Conservation (phyloP, 2,329 filamentous ascomycete genomes). For the Karstenula rhodostoma region DNA sequence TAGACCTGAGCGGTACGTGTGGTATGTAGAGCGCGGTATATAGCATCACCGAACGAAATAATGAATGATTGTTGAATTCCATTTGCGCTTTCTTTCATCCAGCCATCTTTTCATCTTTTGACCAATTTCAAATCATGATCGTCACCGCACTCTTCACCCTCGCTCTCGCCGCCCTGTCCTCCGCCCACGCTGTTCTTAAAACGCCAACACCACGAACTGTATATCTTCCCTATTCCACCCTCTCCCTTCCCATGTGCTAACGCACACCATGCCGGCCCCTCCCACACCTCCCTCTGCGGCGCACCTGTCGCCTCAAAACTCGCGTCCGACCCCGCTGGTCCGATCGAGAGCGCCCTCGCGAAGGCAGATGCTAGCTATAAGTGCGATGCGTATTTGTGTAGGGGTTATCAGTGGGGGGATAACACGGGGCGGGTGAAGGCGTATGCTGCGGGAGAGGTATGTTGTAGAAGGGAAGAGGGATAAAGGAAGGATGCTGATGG, state of each 20-base stretch:
- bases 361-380: constrained; percentile 19
- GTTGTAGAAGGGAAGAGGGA: too few species aligned
- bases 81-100: neutral
- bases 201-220: constrained; percentile 5
- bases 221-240: too few species aligned
- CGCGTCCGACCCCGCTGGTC: constrained; percentile 2
- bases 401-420: constrained; percentile 63
- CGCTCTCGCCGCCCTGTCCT: neutral
- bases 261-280: constrained; percentile 5
- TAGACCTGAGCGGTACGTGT: neutral
- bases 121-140: neutral
- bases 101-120: neutral
- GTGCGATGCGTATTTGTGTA: constrained; percentile 61
- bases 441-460: constrained; percentile 54
- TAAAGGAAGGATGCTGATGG: too few species aligned
- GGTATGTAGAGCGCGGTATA: neutral
- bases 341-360: constrained; percentile 10
- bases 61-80: neutral
- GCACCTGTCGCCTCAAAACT: neutral
- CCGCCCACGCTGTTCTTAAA: constrained; percentile 4
- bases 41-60: neutral
- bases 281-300: constrained; percentile 7
- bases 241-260: too few species aligned
- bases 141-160: neutral
- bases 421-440: constrained; percentile 59